Conservation (phyloP, 1,284 basidiomycete genomes). For the Porphyrellus sp. region DNA sequence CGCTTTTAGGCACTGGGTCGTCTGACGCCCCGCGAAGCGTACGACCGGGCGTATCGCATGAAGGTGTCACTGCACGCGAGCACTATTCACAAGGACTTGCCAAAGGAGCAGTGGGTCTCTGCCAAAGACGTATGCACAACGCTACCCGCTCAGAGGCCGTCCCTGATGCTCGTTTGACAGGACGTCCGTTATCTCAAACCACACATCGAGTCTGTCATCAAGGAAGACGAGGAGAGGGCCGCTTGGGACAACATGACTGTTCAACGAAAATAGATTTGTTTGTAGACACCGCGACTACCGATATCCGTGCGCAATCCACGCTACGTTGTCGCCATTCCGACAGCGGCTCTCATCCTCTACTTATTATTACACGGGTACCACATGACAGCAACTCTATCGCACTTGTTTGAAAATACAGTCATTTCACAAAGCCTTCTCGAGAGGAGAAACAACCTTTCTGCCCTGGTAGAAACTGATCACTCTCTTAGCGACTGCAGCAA, state of each 20-base stretch:
- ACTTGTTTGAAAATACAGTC: not conserved
- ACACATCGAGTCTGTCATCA: constrained; percentile 71
- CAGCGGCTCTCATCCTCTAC: no score
- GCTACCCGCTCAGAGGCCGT: not conserved
- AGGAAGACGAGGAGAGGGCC: constrained; percentile 78
- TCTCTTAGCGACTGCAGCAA: constrained; percentile 81
- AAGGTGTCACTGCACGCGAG: constrained; percentile 74
- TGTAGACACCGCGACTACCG: constrained; percentile 26
- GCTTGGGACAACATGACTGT: constrained; percentile 82
- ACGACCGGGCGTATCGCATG: constrained; percentile 91
- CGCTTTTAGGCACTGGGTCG: constrained; percentile 77
- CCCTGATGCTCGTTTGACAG: constrained; percentile 43
- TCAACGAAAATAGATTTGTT: constrained; percentile 52
- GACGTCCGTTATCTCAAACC: constrained; percentile 90
- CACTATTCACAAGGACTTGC: constrained; percentile 78
- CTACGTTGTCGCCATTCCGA: not conserved
- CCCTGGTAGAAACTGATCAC: constrained; percentile 87
- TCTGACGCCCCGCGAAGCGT: constrained; percentile 75
- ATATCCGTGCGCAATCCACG: constrained; percentile 20
- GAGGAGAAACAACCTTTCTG: constrained; percentile 71
- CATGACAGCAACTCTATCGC: constrained; percentile 4
- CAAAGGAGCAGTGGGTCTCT: constrained; percentile 84
- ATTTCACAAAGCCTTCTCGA: constrained; percentile 64
- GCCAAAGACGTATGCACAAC: constrained; percentile 62
- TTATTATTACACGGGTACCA: constrained; percentile 17